Base-by-base conservation (phyloP, 2,329 filamentous ascomycete genomes). In the Microdochium nivale region DNA sequence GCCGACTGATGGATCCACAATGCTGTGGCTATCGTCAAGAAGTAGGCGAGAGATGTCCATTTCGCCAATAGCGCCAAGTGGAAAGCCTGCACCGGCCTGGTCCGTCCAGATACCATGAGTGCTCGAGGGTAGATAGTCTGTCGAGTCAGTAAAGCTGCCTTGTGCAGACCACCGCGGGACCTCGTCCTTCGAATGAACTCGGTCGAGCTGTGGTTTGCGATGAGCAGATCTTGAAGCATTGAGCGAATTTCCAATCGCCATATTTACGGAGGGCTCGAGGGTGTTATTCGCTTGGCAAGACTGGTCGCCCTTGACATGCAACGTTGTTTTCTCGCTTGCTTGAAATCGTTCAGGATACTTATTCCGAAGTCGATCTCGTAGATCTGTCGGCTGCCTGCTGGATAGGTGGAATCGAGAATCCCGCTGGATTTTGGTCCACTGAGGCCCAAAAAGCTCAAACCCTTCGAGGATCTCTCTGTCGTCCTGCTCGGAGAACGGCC, bases 381-480 rank as follows among this genome's bases (percentile, higher is more conserved):
- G 63, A 59, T 86, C 82, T 0, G 81, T 86, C 1, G 82, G 81
- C 56, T 83, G 78, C 46, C 82, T 71, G 53, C 64, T 77, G 3
- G 76, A 74, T n/a, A 86, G 67, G 53, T 80, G 71, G 63, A 81
- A 83, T 25, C 70, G 70, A 14, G 75, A 65, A 54, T 86, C 81
- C 33, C 80, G 73, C 60, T 83, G 81, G 21, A 86, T 86, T 62
- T 78, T 80, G 49, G 81, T 83, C 82, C 83, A 86, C 9, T 80
- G 76, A 9, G 81, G 79, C 0, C 82, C 82, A 60, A 84, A 83
- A 3, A 73, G 61, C 37, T 80, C 69, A 35, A 84, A 76, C 0
- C 83, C 83, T 53, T 79, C 70, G 1, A 84, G 68, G 46, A 86
- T 86, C 56, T 83, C 78, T 27, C 69, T 69, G 58, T 86, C 83